Conservation (phyloP, 2,329 filamentous ascomycete species). For the Nemania sp. region DNA sequence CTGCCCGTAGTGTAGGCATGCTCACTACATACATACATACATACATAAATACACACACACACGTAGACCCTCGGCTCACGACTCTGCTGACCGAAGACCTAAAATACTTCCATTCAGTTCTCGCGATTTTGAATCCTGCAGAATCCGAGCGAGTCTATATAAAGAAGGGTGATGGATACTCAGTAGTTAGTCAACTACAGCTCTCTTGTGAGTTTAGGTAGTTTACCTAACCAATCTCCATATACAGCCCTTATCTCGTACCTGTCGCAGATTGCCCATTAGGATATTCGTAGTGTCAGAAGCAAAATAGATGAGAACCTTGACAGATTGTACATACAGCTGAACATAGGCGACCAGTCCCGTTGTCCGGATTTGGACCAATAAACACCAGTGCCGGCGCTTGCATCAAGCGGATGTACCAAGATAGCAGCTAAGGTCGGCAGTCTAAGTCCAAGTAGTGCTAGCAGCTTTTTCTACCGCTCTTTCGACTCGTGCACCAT, state of each 20-base stretch:
- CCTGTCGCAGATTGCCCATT: not conserved
- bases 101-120: not conserved
- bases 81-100: conserved; percentile 20
- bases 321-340: not conserved
- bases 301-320: conserved; percentile 5
- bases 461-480: conserved; percentile 22
- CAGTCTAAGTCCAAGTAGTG: no score
- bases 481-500: conserved; percentile 22
- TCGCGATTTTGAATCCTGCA: not conserved
- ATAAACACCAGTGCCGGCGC: conserved; percentile 16
- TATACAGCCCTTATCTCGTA: not conserved
- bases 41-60: no score
- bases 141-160: no score
- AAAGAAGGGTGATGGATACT: no score
- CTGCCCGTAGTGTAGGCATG: no score
- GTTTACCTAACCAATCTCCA: not conserved
- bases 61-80: not conserved
- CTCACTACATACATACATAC: not conserved
- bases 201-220: conserved; percentile 9
- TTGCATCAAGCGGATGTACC: conserved; percentile 23
- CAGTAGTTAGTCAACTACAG: conserved; percentile 15
- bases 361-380: not conserved
- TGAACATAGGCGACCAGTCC: not conserved
- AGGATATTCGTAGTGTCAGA: not conserved
- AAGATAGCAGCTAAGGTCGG: not conserved